A percentile compares a stretch with the other conserved stretches of the same genome.
Evolutionary conservation across 441 rosid genomes (phyloP).

Genomic region (Erysimum cheiri): DNA sequence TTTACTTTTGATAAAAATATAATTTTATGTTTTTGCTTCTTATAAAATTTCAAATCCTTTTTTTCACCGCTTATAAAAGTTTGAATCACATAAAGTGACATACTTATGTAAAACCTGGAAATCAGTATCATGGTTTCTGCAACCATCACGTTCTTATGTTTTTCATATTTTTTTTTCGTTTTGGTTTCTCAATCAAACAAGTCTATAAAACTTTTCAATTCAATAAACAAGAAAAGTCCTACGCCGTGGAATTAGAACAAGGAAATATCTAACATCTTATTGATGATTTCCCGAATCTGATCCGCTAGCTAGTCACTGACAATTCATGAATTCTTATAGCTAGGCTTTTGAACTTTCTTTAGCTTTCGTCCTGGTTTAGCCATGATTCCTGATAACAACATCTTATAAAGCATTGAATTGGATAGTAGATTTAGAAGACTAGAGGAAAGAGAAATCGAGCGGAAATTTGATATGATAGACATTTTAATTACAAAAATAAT

Average conservation of each 20-base stretch:
- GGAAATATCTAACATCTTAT: background rate
- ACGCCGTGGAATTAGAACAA: background rate
- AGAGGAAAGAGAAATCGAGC: background rate
- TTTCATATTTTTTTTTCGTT: background rate
- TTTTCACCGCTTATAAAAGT: too few relatives aligned
- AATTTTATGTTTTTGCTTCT: background rate
- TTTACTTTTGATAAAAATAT: too few relatives aligned
- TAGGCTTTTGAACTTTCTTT: background rate
- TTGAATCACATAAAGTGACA: background rate
- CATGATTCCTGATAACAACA: constrained; percentile 6
- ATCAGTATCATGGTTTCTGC: background rate
- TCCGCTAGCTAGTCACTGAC: background rate
- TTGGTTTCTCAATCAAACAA: background rate
- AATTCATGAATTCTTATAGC: background rate
- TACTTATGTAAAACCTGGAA: background rate
- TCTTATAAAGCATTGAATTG: background rate
- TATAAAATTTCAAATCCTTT: too few relatives aligned
- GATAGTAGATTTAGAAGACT: background rate
- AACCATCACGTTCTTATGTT: constrained; percentile 8
- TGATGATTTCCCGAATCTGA: background rate
- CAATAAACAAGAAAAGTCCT: background rate
- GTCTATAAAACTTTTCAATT: background rate
- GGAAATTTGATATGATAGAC: background rate
- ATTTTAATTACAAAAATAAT: constrained; percentile 25
- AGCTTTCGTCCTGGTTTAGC: background rate